Evolutionary conservation across 208 protist genomes (phyloP).

Genomic region (Trypanosoma cruzi): DNA sequence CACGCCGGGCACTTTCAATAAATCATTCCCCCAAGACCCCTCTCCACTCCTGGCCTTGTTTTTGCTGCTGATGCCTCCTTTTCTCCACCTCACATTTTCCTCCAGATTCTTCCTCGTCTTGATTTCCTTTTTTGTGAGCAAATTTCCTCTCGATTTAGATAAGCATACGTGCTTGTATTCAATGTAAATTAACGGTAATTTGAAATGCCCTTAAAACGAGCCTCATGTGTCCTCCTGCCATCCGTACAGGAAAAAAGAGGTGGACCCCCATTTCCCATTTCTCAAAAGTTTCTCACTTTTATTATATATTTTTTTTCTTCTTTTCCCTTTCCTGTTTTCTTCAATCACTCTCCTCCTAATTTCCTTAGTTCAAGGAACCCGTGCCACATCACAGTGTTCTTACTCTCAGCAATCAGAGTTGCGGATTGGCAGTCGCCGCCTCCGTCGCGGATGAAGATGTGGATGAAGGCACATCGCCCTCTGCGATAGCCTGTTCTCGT

Average conservation of each 20-base stretch:
- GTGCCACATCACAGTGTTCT: neutral
- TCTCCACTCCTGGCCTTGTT: neutral
- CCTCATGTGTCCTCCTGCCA: neutral
- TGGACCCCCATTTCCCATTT: neutral
- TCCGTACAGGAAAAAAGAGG: neutral
- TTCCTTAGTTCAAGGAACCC: neutral
- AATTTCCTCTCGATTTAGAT: neutral
- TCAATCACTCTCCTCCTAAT: neutral
- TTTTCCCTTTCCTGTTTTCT: neutral
- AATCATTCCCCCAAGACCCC: neutral
- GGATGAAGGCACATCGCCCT: constrained; percentile 41
- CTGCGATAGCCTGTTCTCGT: constrained; percentile 44
- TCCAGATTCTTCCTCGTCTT: neutral
- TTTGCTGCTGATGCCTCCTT: constrained; percentile 5
- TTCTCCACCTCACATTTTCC: neutral
- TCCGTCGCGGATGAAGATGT: neutral
- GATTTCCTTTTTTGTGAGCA: neutral
- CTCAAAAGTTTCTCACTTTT: neutral
- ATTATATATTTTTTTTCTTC: neutral
- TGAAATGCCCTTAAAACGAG: constrained; percentile 2
- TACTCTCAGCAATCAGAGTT: neutral
- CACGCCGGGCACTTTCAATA: neutral
- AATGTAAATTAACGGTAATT: constrained; percentile 13
- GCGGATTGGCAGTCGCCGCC: neutral
- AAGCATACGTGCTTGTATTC: neutral